Conservation (phyloP, 1,284 basidiomycete genomes). For the Microbotryum silenes-acaulis region DNA sequence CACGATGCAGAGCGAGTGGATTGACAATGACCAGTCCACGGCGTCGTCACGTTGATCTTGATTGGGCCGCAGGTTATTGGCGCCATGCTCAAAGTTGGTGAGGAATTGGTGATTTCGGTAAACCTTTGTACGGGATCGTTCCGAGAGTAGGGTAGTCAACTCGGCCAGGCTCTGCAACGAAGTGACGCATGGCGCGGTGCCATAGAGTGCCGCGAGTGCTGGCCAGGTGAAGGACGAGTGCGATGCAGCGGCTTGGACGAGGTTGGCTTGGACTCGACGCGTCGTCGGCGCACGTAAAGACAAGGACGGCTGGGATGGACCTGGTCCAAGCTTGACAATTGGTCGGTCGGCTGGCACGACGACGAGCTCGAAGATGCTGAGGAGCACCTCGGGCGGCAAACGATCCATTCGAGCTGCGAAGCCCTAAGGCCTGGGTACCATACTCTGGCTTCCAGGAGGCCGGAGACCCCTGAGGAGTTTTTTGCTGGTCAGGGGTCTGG, state of each 20-base stretch:
- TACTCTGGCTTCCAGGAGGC: background rate
- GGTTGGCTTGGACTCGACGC: background rate
- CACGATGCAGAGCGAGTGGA: conserved; percentile 1
- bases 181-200: background rate
- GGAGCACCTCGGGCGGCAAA: conserved; percentile 16
- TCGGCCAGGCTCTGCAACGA: conserved; percentile 1
- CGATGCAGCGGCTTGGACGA: background rate
- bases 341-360: background rate
- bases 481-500: background rate
- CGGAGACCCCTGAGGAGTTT: background rate
- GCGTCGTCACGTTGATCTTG: background rate
- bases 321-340: no score
- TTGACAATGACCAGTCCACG: background rate
- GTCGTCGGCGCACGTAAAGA: background rate
- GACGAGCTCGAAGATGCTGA: conserved; percentile 4
- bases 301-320: background rate
- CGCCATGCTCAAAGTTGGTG: background rate
- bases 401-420: background rate
- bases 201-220: conserved; percentile 4
- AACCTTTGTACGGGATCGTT: background rate
- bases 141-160: conserved; percentile 7
- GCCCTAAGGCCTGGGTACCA: background rate
- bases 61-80: background rate
- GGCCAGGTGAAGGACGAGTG: conserved; percentile 6
- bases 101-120: no score